Evolutionary conservation across 495 filamentous ascomycete species (phyloP).

Genomic region (Echria macrotheca): DNA sequence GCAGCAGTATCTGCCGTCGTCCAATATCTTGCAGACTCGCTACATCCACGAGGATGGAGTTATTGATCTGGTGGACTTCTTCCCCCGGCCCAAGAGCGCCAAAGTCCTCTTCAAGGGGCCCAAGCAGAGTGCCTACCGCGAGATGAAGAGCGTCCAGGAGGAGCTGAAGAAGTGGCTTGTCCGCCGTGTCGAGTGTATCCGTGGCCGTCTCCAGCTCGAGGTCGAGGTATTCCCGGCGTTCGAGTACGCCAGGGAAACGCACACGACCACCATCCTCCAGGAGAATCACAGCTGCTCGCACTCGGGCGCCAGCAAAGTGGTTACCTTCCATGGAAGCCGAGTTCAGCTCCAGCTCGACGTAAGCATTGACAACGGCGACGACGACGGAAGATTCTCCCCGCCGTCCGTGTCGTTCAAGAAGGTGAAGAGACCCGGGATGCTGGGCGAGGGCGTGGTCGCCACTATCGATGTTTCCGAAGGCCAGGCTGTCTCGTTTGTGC

Average conservation of each 20-base stretch:
- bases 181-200: constrained; percentile 63
- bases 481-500: constrained; percentile 60
- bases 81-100: constrained; percentile 53
- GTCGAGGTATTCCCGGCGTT: constrained; percentile 67
- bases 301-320: constrained; percentile 48
- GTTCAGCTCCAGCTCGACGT: constrained; percentile 60
- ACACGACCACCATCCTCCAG: constrained; percentile 47
- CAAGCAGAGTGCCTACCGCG: constrained; percentile 45
- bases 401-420: constrained; percentile 48
- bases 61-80: constrained; percentile 66
- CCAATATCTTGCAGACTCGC: constrained; percentile 63
- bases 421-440: constrained; percentile 44
- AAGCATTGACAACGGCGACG: constrained; percentile 53
- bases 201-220: constrained; percentile 54
- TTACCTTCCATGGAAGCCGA: constrained; percentile 53
- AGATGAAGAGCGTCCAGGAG: constrained; percentile 44
- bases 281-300: constrained; percentile 25
- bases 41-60: constrained; percentile 69
- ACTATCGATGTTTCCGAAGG: constrained; percentile 54
- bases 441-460: constrained; percentile 56
- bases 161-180: constrained; percentile 57
- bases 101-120: constrained; percentile 36
- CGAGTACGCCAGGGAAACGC: constrained; percentile 56
- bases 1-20: constrained; percentile 62
- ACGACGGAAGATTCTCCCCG: constrained; percentile 34